These are phyloP conservation scores for Leccinum discolor DNA, from an alignment of 1,284 basidiomycete species.

Conservation along the genomic window DNA sequence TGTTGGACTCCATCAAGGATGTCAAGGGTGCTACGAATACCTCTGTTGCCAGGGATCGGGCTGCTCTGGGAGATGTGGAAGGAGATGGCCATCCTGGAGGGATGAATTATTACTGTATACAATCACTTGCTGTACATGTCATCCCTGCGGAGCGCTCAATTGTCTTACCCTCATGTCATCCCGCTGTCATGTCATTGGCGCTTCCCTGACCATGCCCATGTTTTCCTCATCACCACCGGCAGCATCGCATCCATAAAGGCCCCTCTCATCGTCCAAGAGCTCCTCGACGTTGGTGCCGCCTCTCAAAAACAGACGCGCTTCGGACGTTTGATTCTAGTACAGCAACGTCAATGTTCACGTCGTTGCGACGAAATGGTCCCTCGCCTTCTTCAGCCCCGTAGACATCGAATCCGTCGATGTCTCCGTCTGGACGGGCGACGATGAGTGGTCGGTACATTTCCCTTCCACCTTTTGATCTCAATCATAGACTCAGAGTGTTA, in stretches of 20 bases:
- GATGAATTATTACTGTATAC: no score
- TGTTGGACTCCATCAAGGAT: no score
- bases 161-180: background rate
- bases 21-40: no score
- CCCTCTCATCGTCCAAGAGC: conserved; percentile 70
- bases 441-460: background rate
- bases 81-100: no score
- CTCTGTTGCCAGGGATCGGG: no score
- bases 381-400: conserved; percentile 72
- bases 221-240: conserved; percentile 87
- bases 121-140: no score
- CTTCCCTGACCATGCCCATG: conserved; percentile 55
- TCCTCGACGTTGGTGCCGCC: conserved; percentile 61
- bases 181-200: conserved; percentile 44
- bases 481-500: no score
- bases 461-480: background rate
- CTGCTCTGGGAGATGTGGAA: no score
- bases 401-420: background rate
- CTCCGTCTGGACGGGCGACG: background rate
- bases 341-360: conserved; percentile 80
- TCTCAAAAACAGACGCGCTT: background rate
- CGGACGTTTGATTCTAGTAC: conserved; percentile 46
- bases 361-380: conserved; percentile 77
- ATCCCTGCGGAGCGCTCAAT: no score
- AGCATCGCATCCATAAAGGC: conserved; percentile 72